A percentile compares a stretch with the other conserved stretches of the same genome.
Evolutionary conservation across 352 stramenopile genomes (phyloP).

Genomic region (Elongisporangium undulatum): DNA sequence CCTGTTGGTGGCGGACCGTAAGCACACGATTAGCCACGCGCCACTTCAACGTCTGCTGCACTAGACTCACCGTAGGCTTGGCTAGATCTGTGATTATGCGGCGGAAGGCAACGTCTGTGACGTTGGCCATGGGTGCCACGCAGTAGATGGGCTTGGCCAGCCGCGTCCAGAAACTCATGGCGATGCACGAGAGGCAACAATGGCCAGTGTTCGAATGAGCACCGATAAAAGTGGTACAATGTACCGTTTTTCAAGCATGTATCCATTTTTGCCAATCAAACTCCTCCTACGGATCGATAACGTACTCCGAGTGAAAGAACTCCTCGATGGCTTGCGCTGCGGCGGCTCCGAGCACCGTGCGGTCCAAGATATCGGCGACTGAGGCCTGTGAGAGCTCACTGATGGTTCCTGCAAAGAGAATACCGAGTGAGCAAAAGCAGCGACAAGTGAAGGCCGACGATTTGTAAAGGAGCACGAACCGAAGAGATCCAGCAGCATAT

Average conservation of each 20-base stretch:
- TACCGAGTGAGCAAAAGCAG: neutral
- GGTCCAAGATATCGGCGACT: slow-evolving; percentile 48
- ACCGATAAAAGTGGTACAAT: neutral
- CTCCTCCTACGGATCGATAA: slow-evolving; percentile 24
- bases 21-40: neutral
- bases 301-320: slow-evolving; percentile 70
- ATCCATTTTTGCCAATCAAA: neutral
- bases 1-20: slow-evolving; percentile 9
- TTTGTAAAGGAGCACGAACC: slow-evolving; percentile 17
- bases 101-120: slow-evolving; percentile 74
- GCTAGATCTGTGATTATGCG: slow-evolving; percentile 68
- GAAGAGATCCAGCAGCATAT: slow-evolving; percentile 79
- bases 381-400: slow-evolving; percentile 37
- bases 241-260: neutral
- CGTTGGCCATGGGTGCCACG: slow-evolving; percentile 83
- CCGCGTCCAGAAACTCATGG: slow-evolving; percentile 56
- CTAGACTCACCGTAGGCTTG: slow-evolving; percentile 47
- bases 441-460: neutral
- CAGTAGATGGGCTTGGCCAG: slow-evolving; percentile 71
- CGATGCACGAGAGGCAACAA: neutral
- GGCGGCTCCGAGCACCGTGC: slow-evolving; percentile 53
- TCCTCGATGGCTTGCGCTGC: slow-evolving; percentile 60
- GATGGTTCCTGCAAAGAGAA: slow-evolving; percentile 34
- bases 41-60: neutral
- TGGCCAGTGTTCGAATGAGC: neutral